A percentile compares a stretch with the other conserved stretches of the same genome.
Conservation (phyloP, 495 filamentous ascomycete genomes). For the Tricharina praecox region DNA sequence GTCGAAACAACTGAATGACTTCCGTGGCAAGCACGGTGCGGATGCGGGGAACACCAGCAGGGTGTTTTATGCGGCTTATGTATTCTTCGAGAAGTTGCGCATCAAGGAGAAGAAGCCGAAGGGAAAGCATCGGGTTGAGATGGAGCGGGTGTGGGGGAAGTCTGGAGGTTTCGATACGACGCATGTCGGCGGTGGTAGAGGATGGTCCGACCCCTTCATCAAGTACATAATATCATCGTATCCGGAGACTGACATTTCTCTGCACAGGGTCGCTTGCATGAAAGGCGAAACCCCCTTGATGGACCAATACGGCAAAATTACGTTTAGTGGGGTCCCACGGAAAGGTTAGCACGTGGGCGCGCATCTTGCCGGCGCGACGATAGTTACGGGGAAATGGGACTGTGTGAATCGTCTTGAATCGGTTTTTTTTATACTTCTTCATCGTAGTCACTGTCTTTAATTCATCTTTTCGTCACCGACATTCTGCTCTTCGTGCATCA, state of each 20-base stretch:
- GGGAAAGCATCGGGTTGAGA: conserved; percentile 34
- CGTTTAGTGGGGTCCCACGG: too few species aligned
- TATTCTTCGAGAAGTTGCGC: conserved; percentile 43
- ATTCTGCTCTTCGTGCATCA: too few species aligned
- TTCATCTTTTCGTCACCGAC: too few species aligned
- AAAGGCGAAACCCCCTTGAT: not conserved
- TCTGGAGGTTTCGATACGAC: conserved; percentile 6
- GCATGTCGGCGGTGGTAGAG: not conserved
- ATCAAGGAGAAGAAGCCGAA: conserved; percentile 39
- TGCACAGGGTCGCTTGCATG: not conserved
- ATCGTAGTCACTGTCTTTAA: too few species aligned
- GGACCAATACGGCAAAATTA: conserved; percentile 3
- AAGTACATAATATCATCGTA: too few species aligned
- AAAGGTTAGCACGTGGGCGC: too few species aligned
- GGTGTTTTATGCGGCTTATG: conserved; percentile 38
- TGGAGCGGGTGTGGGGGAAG: conserved; percentile 34
- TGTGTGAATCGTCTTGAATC: too few species aligned
- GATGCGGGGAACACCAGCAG: conserved; percentile 29
- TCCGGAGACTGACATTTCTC: too few species aligned
- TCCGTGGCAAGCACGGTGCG: conserved; percentile 34
- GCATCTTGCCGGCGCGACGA: too few species aligned
- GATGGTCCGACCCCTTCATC: not conserved
- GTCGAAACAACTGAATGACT: conserved; percentile 31
- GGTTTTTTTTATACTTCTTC: too few species aligned
- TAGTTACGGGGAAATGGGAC: too few species aligned